phyloP scores from a whole-genome alignment of 1,284 basidiomycete species.

The Microbotryum scabiosae region DNA sequence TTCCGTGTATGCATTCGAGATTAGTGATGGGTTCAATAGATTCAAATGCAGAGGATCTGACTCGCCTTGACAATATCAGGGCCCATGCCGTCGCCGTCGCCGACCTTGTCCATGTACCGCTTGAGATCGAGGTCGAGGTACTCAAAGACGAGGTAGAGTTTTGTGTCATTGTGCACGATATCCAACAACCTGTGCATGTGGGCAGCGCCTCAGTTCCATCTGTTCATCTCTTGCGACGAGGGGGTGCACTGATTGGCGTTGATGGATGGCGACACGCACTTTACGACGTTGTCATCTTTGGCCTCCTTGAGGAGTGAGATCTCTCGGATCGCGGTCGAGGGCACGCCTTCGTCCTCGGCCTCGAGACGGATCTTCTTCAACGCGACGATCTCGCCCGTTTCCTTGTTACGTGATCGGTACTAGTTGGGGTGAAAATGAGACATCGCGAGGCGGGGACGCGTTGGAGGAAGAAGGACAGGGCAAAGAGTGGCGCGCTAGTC shows the following conservation, averaged over 20 bases:
- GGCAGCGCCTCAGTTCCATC: neutral
- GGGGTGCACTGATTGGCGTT: neutral
- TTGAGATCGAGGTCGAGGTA: slow-evolving; percentile 90
- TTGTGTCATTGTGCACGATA: slow-evolving; percentile 93
- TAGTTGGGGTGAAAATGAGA: slow-evolving; percentile 8
- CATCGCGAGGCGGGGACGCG: no score
- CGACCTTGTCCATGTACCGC: slow-evolving; percentile 73
- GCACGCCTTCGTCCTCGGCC: slow-evolving; percentile 95
- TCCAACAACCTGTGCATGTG: slow-evolving; percentile 64
- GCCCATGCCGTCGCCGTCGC: slow-evolving; percentile 50
- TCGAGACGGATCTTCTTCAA: slow-evolving; percentile 97
- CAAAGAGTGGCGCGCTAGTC: neutral
- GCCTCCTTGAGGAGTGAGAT: slow-evolving; percentile 95
- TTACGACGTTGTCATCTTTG: slow-evolving; percentile 88
- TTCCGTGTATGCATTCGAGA: neutral
- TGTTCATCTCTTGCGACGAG: no score
- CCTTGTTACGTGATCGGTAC: slow-evolving; percentile 39
- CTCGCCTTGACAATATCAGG: slow-evolving; percentile 75
- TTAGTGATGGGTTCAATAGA: neutral
- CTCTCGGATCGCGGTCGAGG: slow-evolving; percentile 93
- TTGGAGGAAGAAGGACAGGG: neutral
- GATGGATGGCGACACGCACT: slow-evolving; percentile 42
- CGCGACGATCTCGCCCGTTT: slow-evolving; percentile 69
- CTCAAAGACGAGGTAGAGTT: slow-evolving; percentile 95
- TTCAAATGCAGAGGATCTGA: neutral